Percentiles rank a stretch among this genome's conserved stretches.
phyloP scores from a whole-genome alignment of 2,329 filamentous ascomycete species.

The Epichloe gansuensis region DNA sequence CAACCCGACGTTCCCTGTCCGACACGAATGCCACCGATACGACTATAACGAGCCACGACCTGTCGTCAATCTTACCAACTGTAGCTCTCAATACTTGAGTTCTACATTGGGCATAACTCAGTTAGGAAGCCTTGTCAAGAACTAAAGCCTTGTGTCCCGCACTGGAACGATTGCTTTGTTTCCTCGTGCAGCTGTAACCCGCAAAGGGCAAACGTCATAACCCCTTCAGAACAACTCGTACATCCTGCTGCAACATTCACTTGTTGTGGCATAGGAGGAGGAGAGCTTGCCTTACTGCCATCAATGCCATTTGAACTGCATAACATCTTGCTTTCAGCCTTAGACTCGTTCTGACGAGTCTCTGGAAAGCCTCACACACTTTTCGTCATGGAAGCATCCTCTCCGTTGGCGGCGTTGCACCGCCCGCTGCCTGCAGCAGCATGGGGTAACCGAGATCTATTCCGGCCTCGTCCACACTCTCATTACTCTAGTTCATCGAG shows the following conservation, averaged over 20 bases:
- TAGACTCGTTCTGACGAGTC: constrained; percentile 4
- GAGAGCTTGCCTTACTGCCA: background rate
- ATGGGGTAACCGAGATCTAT: constrained; percentile 47
- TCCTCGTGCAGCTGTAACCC: background rate
- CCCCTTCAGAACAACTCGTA: background rate
- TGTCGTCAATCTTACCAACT: constrained; percentile 5
- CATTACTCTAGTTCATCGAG: constrained; percentile 38
- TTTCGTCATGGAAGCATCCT: constrained; percentile 74
- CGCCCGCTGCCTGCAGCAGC: constrained; percentile 47
- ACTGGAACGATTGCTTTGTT: constrained; percentile 4
- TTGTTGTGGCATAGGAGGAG: constrained; percentile 15
- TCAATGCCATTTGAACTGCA: background rate
- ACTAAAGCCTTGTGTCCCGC: background rate
- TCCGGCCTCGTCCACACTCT: constrained; percentile 35
- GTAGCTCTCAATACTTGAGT: background rate
- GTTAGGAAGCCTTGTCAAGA: background rate
- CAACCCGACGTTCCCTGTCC: constrained; percentile 6
- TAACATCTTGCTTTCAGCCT: background rate
- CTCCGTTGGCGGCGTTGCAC: constrained; percentile 87
- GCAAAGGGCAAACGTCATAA: background rate
- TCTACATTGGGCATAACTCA: background rate
- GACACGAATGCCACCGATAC: constrained; percentile 21
- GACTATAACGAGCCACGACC: constrained; percentile 20
- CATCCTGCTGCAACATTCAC: constrained; percentile 19
- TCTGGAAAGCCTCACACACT: constrained; percentile 1